Percentiles rank a stretch among this genome's conserved stretches.
Conservation (phyloP, 345 rosid species). For the Dipteronia dyeriana region DNA sequence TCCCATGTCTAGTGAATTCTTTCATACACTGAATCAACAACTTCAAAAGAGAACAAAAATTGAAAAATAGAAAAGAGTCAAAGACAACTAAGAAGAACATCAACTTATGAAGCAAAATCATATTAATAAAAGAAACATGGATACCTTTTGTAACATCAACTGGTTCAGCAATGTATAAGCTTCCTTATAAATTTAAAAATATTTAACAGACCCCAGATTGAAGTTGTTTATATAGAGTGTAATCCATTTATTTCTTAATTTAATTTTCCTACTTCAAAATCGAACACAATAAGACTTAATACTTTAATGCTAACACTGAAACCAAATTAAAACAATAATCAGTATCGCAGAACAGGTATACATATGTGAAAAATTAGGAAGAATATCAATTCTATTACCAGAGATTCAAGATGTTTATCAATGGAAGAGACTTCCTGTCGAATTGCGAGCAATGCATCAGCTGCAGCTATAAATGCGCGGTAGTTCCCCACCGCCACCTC, state of each 20-base stretch:
- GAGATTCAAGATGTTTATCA: conserved; percentile 85
- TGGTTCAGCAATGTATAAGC: neutral
- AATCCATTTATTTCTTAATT: no score
- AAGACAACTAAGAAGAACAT: neutral
- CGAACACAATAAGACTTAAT: neutral
- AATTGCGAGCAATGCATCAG: conserved; percentile 87
- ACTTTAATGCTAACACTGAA: neutral
- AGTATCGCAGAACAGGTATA: neutral
- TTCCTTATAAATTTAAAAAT: neutral
- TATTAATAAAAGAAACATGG: neutral
- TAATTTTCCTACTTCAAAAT: neutral
- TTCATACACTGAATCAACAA: neutral
- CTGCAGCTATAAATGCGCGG: conserved; percentile 91
- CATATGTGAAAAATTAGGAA: neutral
- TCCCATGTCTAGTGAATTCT: neutral
- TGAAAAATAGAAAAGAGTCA: neutral
- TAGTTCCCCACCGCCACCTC: conserved; percentile 95
- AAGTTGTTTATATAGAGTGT: no score
- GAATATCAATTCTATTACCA: conserved; percentile 42
- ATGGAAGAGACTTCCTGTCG: conserved; percentile 82
- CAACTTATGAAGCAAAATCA: neutral
- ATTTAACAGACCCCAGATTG: no score
- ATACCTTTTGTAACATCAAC: neutral
- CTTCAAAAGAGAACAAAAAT: neutral
- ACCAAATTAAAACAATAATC: neutral